Conservation (phyloP, 2,329 filamentous ascomycete genomes). For the Ilyonectria robusta region DNA sequence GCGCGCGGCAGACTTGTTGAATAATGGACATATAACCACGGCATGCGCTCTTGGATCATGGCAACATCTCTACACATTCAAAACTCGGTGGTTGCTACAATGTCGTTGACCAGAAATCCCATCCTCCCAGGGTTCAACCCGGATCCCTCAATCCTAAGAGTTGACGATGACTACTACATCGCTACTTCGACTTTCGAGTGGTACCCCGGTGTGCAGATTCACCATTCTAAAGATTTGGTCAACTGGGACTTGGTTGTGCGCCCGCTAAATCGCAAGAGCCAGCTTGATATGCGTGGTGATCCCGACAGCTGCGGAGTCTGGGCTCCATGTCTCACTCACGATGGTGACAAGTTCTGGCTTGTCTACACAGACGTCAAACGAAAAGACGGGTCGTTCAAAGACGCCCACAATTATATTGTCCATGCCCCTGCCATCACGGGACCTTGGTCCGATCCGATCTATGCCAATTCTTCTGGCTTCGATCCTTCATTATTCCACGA, state of each 20-base stretch:
- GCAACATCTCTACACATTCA: background rate
- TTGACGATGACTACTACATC: constrained; percentile 35
- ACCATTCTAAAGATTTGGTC: constrained; percentile 33
- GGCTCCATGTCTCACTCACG: constrained; percentile 75
- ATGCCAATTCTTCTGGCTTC: constrained; percentile 73
- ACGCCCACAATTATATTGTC: constrained; percentile 75
- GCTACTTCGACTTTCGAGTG: constrained; percentile 40
- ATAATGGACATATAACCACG: background rate
- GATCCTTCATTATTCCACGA: constrained; percentile 74
- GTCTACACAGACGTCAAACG: constrained; percentile 78
- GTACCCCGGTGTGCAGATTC: constrained; percentile 38
- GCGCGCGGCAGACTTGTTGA: background rate
- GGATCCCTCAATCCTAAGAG: constrained; percentile 35
- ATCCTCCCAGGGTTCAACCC: constrained; percentile 67
- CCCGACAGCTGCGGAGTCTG: constrained; percentile 74
- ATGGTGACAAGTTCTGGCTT: constrained; percentile 72
- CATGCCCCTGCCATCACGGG: constrained; percentile 66
- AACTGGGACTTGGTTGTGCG: constrained; percentile 50
- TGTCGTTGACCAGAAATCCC: constrained; percentile 66
- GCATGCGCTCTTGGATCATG: background rate
- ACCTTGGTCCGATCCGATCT: constrained; percentile 73
- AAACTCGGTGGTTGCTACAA: constrained; percentile 39
- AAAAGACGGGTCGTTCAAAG: constrained; percentile 76
- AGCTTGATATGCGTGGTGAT: constrained; percentile 71
- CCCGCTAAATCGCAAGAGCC: constrained; percentile 63